Evolutionary conservation across 202 grass and related monocot genomes (phyloP).

Genomic region (Schoenoplectus tabernaemontani): DNA sequence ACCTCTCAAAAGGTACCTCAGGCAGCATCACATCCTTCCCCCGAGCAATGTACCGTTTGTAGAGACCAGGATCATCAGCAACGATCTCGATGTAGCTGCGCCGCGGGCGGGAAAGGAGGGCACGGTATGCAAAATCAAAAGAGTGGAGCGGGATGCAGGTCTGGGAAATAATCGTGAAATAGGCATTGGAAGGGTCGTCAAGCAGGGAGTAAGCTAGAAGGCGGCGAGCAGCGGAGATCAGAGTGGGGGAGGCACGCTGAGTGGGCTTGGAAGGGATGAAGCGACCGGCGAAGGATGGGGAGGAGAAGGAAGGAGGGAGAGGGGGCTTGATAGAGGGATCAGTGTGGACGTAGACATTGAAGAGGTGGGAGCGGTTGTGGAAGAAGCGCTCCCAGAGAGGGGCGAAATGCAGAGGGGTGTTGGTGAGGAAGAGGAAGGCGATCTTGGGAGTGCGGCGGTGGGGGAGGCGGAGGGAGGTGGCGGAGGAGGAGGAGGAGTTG

Average conservation of each 20-base stretch:
- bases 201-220: slow-evolving; percentile 65
- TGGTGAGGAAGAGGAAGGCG: slow-evolving; percentile 88
- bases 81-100: slow-evolving; percentile 95
- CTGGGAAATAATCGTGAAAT: slow-evolving; percentile 80
- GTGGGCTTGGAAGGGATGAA: slow-evolving; percentile 79
- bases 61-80: slow-evolving; percentile 46
- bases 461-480: slow-evolving; percentile 35
- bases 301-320: slow-evolving; percentile 30
- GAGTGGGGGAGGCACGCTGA: slow-evolving; percentile 77
- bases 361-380: slow-evolving; percentile 39
- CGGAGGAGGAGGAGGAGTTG: too few relatives aligned
- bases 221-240: slow-evolving; percentile 77
- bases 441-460: slow-evolving; percentile 54
- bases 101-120: slow-evolving; percentile 41
- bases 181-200: slow-evolving; percentile 61
- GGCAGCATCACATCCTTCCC: slow-evolving; percentile 83
- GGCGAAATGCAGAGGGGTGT: slow-evolving; percentile 66
- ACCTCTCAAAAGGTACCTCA: slow-evolving; percentile 62
- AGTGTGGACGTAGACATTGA: slow-evolving; percentile 85
- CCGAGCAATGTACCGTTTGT: slow-evolving; percentile 65
- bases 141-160: slow-evolving; percentile 83
- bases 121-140: slow-evolving; percentile 54
- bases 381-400: slow-evolving; percentile 91
- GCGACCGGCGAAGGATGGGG: slow-evolving; percentile 57
- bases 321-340: slow-evolving; percentile 54